Evolutionary conservation across 2,329 filamentous ascomycete genomes (phyloP), one percentile per base, ranked within the genome.

Genomic region (Talaromyces piceae): DNA sequence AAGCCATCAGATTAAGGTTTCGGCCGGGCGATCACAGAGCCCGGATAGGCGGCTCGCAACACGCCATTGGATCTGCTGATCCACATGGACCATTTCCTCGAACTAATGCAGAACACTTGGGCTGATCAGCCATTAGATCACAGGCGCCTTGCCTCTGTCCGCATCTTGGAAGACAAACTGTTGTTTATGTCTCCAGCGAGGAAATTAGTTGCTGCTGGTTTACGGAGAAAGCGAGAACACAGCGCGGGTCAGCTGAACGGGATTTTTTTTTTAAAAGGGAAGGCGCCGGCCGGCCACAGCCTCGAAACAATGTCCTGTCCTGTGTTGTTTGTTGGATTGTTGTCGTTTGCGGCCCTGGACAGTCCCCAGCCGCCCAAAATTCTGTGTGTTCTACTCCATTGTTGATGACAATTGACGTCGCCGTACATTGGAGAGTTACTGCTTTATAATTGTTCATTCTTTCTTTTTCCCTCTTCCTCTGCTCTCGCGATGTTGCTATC

Each of bases 401-500:
- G 16, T 37, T 4, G 16, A 9, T 37, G 16, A 20, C 3, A 20
- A 18, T 18, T 4, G 6, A 20, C 33, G 20, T 18, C 3, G 3
- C 26, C 2, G 7, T 11, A 7, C 33, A 9, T n/a, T 13, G 16
- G 20, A n/a, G 11, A 20, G 16, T 18, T 33, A 7, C n/a, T 37
- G 33, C 16, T 20, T 18, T 13, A 37, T 9, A 20, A 43, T 7
- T 23, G n/a, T 5, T n/a, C 3, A 25, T 12, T 16, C 39, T 12
- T 3, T 7, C 20, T 22, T 12, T n/a, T 12, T 23, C 4, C 7
- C 39, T 43, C n/a, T n/a, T n/a, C n/a, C n/a, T n/a, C n/a, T n/a
- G n/a, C n/a, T n/a, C n/a, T n/a, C n/a, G 13, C 20, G 11, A 43
- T 43, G 39, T 9, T 43, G 66, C 6, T 77, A 74, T 4, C 59